These are phyloP conservation scores for Gracilariopsis chorda DNA, from an alignment of 23 red algal genomes.

Conservation along the genomic window DNA sequence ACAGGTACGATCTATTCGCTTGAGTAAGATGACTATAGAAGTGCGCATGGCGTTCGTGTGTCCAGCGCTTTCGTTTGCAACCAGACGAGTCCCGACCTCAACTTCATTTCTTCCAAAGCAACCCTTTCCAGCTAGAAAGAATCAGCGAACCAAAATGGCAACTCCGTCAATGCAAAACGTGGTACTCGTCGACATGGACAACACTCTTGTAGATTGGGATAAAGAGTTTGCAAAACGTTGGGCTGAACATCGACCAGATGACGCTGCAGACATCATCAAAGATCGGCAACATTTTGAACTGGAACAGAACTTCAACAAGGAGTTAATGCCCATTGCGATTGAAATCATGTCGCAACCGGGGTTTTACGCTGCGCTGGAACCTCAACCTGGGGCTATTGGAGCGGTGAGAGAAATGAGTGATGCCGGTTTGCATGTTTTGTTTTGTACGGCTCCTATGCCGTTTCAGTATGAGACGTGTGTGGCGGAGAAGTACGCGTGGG, in stretches of 20 bases:
- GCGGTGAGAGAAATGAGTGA: constrained; percentile 75
- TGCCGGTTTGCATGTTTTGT: constrained; percentile 70
- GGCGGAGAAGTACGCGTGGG: constrained; percentile 91
- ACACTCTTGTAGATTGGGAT: constrained; percentile 91
- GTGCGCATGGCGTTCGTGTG: too few relatives aligned
- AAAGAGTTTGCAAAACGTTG: constrained; percentile 83
- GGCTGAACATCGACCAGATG: constrained; percentile 48
- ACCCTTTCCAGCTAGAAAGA: too few relatives aligned
- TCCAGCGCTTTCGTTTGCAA: too few relatives aligned
- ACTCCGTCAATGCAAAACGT: constrained; percentile 1
- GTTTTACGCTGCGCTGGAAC: constrained; percentile 77
- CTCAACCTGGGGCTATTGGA: constrained; percentile 67
- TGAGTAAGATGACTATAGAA: too few relatives aligned
- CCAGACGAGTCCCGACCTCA: too few relatives aligned
- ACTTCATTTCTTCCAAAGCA: too few relatives aligned
- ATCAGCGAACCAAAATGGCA: not conserved
- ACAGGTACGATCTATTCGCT: too few relatives aligned
- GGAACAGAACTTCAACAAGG: constrained; percentile 76
- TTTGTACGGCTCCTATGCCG: constrained; percentile 91
- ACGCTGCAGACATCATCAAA: constrained; percentile 44
- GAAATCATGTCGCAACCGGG: constrained; percentile 71
- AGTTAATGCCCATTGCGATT: constrained; percentile 43
- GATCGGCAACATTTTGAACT: constrained; percentile 90
- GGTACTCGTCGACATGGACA: constrained; percentile 96
- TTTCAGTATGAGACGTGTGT: constrained; percentile 96